These are phyloP conservation scores for Uncinocarpus reesii DNA, from an alignment of 2,329 filamentous ascomycete genomes.

Conservation along the genomic window DNA sequence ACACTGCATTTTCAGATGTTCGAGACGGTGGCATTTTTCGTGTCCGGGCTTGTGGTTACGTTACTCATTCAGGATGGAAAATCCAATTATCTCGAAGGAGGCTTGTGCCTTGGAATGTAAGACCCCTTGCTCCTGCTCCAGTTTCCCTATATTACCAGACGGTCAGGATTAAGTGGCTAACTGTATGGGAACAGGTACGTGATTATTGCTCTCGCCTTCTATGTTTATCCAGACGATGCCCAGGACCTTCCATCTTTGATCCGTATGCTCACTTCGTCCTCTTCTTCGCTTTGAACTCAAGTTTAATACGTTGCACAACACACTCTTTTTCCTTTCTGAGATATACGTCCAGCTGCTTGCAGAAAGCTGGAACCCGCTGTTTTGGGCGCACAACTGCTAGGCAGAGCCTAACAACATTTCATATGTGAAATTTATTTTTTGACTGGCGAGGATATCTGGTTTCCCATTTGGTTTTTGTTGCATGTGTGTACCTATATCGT, in stretches of 20 bases:
- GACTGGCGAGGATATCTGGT: too few species aligned
- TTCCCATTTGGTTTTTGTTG: too few species aligned
- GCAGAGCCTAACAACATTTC: too few species aligned
- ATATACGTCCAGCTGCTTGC: too few species aligned
- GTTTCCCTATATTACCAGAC: too few species aligned
- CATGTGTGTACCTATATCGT: too few species aligned
- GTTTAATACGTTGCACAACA: background rate
- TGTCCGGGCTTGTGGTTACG: slow-evolving; percentile 63
- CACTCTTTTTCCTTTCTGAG: too few species aligned
- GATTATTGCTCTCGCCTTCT: slow-evolving; percentile 41
- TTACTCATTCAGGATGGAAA: slow-evolving; percentile 70
- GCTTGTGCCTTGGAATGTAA: slow-evolving; percentile 54
- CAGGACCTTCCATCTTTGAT: slow-evolving; percentile 12
- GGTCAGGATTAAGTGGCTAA: slow-evolving; percentile 3
- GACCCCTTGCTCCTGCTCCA: too few species aligned
- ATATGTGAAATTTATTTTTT: too few species aligned
- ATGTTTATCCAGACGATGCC: slow-evolving; percentile 39
- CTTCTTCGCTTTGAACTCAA: too few species aligned
- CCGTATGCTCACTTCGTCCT: slow-evolving; percentile 1
- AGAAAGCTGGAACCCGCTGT: too few species aligned
- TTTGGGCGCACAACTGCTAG: too few species aligned
- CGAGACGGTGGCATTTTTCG: slow-evolving; percentile 66
- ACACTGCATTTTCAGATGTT: slow-evolving; percentile 72
- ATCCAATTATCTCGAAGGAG: slow-evolving; percentile 74
- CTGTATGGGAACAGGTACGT: slow-evolving; percentile 26